phyloP scores from a whole-genome alignment of 108 stramenopile genomes.

The Phaeodactylum tricornutum region DNA sequence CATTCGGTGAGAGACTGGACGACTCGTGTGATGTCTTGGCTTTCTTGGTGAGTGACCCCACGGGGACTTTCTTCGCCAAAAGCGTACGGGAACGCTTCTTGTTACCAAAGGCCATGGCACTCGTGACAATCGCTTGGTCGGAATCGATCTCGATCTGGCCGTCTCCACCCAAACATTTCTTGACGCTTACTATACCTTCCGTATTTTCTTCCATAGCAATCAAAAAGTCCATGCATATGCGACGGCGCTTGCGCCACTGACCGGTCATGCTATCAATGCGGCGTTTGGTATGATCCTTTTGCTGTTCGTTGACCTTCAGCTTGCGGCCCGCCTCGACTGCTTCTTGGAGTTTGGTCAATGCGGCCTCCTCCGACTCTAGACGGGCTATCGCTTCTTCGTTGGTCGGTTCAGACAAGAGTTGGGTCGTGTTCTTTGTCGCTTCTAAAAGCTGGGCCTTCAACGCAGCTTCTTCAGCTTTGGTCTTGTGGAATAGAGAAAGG shows the following conservation, averaged over 20 bases:
- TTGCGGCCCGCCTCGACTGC: constrained; percentile 38
- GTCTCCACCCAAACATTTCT: constrained; percentile 59
- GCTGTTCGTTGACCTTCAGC: constrained; percentile 50
- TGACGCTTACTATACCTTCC: constrained; percentile 42
- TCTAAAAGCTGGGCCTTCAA: constrained; percentile 19
- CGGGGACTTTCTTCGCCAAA: constrained; percentile 1
- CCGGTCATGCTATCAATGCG: constrained; percentile 48
- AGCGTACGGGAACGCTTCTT: constrained; percentile 11
- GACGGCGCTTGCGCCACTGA: constrained; percentile 57
- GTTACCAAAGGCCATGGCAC: constrained; percentile 28
- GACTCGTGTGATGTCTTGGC: background rate
- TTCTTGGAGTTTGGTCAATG: constrained; percentile 18
- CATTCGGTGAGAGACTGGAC: background rate
- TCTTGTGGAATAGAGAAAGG: constrained; percentile 19
- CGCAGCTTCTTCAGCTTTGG: constrained; percentile 23
- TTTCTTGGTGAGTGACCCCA: too few species aligned
- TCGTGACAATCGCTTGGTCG: constrained; percentile 46
- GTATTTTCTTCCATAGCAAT: constrained; percentile 43
- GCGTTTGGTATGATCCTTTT: constrained; percentile 36
- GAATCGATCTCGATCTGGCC: constrained; percentile 68
- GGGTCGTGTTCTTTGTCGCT: constrained; percentile 17
- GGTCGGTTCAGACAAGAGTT: constrained; percentile 59
- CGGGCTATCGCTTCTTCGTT: constrained; percentile 41
- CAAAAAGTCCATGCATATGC: constrained; percentile 45
- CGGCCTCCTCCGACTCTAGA: constrained; percentile 32